These are phyloP conservation scores for Rhodomyrtus psidioides DNA, from an alignment of 441 rosid genomes.

Conservation along the genomic window DNA sequence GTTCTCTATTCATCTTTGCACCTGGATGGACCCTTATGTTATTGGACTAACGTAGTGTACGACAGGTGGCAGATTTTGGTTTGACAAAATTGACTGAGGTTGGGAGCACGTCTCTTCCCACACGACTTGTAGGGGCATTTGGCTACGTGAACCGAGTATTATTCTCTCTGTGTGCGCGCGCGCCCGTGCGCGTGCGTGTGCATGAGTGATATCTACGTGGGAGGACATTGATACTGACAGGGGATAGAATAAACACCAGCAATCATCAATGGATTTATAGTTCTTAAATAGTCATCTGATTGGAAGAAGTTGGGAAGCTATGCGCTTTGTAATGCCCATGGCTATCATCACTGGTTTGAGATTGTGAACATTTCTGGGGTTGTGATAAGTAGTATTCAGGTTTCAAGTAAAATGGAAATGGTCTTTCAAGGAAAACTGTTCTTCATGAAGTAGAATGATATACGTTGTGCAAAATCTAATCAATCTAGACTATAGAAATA, in stretches of 20 bases:
- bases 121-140: conserved; percentile 89
- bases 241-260: not conserved
- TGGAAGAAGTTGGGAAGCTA: not conserved
- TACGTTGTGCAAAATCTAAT: not conserved
- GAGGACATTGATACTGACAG: not conserved
- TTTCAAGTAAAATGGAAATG: not conserved
- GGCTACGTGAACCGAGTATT: conserved; percentile 99
- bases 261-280: not conserved
- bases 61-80: conserved; percentile 96
- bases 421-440: not conserved
- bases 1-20: not conserved
- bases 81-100: conserved; percentile 84
- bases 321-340: not conserved
- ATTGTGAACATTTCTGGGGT: not conserved
- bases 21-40: not conserved
- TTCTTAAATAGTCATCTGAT: not conserved
- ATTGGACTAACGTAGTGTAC: not conserved
- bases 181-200: too few relatives aligned
- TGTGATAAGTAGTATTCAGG: not conserved
- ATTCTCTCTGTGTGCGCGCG: not conserved
- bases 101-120: conserved; percentile 60
- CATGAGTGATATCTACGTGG: too few relatives aligned
- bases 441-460: not conserved
- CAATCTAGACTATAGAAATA: not conserved
- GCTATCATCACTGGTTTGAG: not conserved